phyloP scores from a whole-genome alignment of 768 basidiomycete genomes.

The Phylloporus scabripes region DNA sequence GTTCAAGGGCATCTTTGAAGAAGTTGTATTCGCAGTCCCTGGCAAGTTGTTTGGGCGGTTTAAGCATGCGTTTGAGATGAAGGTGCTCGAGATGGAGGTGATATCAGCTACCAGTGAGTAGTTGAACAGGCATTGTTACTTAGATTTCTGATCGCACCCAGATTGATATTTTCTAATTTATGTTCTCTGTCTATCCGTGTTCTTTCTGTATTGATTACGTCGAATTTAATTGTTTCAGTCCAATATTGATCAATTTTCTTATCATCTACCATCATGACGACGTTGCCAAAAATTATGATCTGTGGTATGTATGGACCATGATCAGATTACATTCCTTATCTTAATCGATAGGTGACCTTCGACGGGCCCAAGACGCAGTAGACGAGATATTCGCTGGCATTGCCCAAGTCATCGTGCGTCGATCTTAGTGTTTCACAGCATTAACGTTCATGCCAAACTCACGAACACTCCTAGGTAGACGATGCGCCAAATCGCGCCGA shows the following conservation, averaged over 20 bases:
- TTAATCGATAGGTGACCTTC: conserved; percentile 46
- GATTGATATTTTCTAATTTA: not conserved
- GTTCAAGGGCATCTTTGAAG: conserved; percentile 39
- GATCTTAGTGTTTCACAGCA: not conserved
- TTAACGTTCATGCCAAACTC: too few relatives aligned
- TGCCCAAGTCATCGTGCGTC: conserved; percentile 70
- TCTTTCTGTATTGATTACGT: not conserved
- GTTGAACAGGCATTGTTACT: not conserved
- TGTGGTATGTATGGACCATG: conserved; percentile 18
- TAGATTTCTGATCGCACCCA: not conserved
- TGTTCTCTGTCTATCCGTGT: too few relatives aligned
- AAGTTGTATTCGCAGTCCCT: conserved; percentile 40
- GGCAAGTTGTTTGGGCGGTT: conserved; percentile 34
- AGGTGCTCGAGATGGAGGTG: conserved; percentile 35
- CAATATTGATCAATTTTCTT: not conserved
- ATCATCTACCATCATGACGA: not conserved
- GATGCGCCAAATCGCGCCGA: conserved; percentile 39
- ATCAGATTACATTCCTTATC: not conserved
- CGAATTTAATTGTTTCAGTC: not conserved
- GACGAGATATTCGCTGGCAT: conserved; percentile 55
- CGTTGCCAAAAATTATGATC: conserved; percentile 25
- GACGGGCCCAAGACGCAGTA: conserved; percentile 75
- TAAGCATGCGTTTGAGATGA: conserved; percentile 36
- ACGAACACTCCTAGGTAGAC: conserved; percentile 25
- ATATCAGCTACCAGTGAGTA: conserved; percentile 26